Conservation (phyloP, 2,329 filamentous ascomycete genomes). For the Colletotrichum incanum region DNA sequence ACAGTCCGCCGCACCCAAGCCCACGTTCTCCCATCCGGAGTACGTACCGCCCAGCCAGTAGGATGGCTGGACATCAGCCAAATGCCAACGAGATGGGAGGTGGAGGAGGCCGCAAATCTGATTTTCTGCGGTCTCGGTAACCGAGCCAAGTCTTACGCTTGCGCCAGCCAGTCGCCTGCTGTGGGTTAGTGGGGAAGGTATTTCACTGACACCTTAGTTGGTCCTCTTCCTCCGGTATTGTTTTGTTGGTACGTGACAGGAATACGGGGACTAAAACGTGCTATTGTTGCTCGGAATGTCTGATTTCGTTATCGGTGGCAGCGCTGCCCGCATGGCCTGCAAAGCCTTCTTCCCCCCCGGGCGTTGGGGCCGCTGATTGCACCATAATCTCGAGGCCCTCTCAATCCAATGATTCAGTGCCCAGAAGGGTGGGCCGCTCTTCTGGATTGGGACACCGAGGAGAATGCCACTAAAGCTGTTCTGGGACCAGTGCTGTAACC, state of each 20-base stretch:
- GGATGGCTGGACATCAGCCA: not conserved
- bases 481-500: conserved; percentile 27
- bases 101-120: conserved; percentile 17
- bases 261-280: conserved; percentile 13
- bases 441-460: conserved; percentile 39
- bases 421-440: conserved; percentile 24
- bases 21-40: not conserved
- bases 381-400: conserved; percentile 14
- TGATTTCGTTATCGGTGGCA: not conserved
- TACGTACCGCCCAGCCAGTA: conserved; percentile 4
- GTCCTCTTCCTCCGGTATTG: not conserved
- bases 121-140: conserved; percentile 41
- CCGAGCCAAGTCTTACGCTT: conserved; percentile 20
- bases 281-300: not conserved
- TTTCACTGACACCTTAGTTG: not conserved
- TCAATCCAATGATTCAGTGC: not conserved
- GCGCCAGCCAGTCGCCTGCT: conserved; percentile 29
- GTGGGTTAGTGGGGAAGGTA: conserved; percentile 22
- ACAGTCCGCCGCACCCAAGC: not conserved
- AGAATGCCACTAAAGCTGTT: conserved; percentile 26
- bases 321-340: not conserved
- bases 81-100: conserved; percentile 22
- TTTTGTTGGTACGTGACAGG: not conserved
- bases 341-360: not conserved
- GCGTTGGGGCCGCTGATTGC: conserved; percentile 21